Evolutionary conservation across 805 yeast genomes (phyloP), one percentile per base, ranked within the genome.

Genomic region (Pichia cephalocereana): DNA sequence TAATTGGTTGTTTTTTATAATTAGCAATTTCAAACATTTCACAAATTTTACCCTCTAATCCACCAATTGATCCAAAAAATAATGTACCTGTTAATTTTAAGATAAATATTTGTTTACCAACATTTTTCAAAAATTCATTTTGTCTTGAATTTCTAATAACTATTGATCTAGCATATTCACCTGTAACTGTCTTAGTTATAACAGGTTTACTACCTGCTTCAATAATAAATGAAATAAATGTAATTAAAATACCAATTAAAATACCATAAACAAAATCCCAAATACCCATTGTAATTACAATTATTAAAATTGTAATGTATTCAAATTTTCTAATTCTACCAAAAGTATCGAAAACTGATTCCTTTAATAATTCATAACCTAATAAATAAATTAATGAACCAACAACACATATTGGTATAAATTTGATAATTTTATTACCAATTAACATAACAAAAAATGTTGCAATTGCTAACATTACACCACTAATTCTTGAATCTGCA

Each of bases 261-360:
- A 93, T 87, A 50, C 99, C 99, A 54, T 81, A 76, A 10, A 93
- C 98, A 63, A 93, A 93, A 67, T 93, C 99, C 76, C 87, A 83
- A 1, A 85, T 82, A 4, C 98, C 98, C 98, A 93, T 93, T 0
- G 90, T 83, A 31, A 88, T 67, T n/a, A 95, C 95, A 56, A 93
- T 93, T 8, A 83, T 80, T 10, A 85, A 64, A 50, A 93, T 83
- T 3, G 99, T 93, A 32, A 77, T 56, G 62, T 93, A 93, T 64
- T 93, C 99, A 56, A 86, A 83, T 26, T 65, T 71, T 37, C 81
- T 74, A 43, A 91, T 74, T 53, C 83, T 77, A 5, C 91, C 93
- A 66, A 76, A 74, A 0, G 98, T 88, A 63, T 93, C 98, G 56
- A 76, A 78, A 8, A 93, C 59, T 0, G 97, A 86, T 64, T 93